Percentiles rank a stretch among this genome's conserved stretches.
Evolutionary conservation across 192 early-diverging fungal genomes (phyloP).

Genomic region (Coemansia interrupta): DNA sequence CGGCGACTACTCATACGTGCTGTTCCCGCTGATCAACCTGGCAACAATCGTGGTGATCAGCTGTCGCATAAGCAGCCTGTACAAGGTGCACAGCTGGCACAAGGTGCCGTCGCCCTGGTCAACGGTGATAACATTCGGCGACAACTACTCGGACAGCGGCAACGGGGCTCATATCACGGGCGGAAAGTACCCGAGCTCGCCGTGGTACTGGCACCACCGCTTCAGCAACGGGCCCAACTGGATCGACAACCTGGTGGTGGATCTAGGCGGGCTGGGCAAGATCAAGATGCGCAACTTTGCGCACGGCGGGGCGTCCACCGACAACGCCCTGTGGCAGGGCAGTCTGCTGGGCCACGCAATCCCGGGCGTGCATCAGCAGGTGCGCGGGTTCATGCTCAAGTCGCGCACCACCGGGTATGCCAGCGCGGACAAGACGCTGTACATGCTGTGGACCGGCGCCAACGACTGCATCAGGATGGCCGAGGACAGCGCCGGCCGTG

Average conservation of each 20-base stretch:
- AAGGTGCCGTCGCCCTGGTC: slow-evolving; percentile 45
- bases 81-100: slow-evolving; percentile 17
- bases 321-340: slow-evolving; percentile 32
- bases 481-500: background rate
- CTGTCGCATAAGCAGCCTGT: slow-evolving; percentile 36
- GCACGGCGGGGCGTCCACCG: slow-evolving; percentile 41
- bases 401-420: slow-evolving; percentile 37
- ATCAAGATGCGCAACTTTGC: slow-evolving; percentile 55
- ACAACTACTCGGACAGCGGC: slow-evolving; percentile 46
- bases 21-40: slow-evolving; percentile 47
- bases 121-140: slow-evolving; percentile 47
- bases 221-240: slow-evolving; percentile 54
- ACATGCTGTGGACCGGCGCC: slow-evolving; percentile 50
- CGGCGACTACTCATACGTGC: slow-evolving; percentile 35
- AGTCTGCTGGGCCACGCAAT: slow-evolving; percentile 37
- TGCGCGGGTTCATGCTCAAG: slow-evolving; percentile 48
- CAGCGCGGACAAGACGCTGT: slow-evolving; percentile 33
- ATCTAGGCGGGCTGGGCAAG: slow-evolving; percentile 44
- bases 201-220: slow-evolving; percentile 50
- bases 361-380: slow-evolving; percentile 42
- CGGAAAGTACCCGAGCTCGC: slow-evolving; percentile 47
- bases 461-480: slow-evolving; percentile 40
- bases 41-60: slow-evolving; percentile 34
- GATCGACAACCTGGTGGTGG: slow-evolving; percentile 47
- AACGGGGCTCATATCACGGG: slow-evolving; percentile 51